A percentile compares a stretch with the other conserved stretches of the same genome.
Conservation (phyloP, 106 monocot species). For the Phalaenopsis equestris region DNA sequence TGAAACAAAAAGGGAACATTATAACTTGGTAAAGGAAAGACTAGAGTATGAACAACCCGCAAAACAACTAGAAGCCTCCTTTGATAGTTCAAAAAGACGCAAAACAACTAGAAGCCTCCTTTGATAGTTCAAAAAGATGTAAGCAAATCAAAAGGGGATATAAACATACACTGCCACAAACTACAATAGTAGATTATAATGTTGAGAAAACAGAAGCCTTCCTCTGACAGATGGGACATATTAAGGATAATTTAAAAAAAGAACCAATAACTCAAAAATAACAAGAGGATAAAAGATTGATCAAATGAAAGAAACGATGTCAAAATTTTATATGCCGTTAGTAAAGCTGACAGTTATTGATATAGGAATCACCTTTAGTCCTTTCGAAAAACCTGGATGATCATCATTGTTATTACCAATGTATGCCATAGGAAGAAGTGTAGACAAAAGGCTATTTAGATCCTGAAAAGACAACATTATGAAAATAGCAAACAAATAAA, state of each 20-base stretch:
- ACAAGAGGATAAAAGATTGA: background rate
- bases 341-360: background rate
- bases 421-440: slow-evolving; percentile 80
- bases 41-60: background rate
- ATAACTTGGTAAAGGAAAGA: background rate
- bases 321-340: background rate
- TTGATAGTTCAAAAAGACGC: background rate
- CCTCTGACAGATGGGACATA: background rate
- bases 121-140: background rate
- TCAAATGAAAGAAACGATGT: background rate
- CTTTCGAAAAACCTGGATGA: slow-evolving; percentile 53
- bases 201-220: background rate
- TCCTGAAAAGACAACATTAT: slow-evolving; percentile 40
- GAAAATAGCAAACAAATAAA: background rate
- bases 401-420: slow-evolving; percentile 42
- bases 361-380: slow-evolving; percentile 60
- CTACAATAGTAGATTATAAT: background rate
- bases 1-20: too few species aligned
- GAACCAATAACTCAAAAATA: background rate
- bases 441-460: slow-evolving; percentile 38
- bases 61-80: background rate
- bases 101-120: background rate
- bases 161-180: background rate
- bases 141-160: background rate
- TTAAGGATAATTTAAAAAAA: background rate